Evolutionary conservation across 2,329 filamentous ascomycete genomes (phyloP).

Genomic region (Didymella keratinophila): DNA sequence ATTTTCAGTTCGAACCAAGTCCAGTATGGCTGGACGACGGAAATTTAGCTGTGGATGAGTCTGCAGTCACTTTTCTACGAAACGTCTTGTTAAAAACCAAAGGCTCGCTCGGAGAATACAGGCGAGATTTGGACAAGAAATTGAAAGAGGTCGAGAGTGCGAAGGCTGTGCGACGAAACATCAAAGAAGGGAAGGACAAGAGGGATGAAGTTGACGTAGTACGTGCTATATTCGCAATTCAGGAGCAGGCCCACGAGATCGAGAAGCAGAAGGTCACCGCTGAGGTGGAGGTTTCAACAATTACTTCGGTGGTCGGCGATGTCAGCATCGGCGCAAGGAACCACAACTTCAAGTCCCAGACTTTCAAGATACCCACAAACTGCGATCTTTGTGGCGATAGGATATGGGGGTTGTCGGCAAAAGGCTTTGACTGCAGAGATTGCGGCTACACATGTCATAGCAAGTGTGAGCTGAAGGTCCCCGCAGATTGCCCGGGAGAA

Average conservation of each 20-base stretch:
- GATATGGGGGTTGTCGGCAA: conserved; percentile 96
- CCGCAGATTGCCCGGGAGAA: conserved; percentile 93
- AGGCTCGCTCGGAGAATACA: conserved; percentile 77
- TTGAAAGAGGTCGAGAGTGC: conserved; percentile 81
- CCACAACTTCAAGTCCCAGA: conserved; percentile 98
- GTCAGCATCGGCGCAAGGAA: conserved; percentile 91
- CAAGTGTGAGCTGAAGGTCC: conserved; percentile 99
- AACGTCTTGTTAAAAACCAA: conserved; percentile 95
- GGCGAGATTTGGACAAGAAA: conserved; percentile 85
- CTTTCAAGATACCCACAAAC: conserved; percentile 98
- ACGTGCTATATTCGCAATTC: conserved; percentile 79
- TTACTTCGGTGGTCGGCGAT: conserved; percentile 90
- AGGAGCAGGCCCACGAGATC: conserved; percentile 83
- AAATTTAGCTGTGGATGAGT: conserved; percentile 83
- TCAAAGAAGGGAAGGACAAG: conserved; percentile 85
- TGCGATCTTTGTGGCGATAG: conserved; percentile 96
- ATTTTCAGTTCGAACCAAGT: conserved; percentile 90
- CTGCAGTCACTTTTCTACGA: conserved; percentile 86
- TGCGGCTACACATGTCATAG: conserved; percentile 98
- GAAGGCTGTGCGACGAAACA: conserved; percentile 75
- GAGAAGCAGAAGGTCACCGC: conserved; percentile 86
- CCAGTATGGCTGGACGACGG: conserved; percentile 97
- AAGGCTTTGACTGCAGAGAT: conserved; percentile 94
- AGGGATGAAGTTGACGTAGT: conserved; percentile 89
- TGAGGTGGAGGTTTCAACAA: conserved; percentile 91